Conservation (phyloP, 2,329 filamentous ascomycete genomes). For the Acrocalymma vagum region DNA sequence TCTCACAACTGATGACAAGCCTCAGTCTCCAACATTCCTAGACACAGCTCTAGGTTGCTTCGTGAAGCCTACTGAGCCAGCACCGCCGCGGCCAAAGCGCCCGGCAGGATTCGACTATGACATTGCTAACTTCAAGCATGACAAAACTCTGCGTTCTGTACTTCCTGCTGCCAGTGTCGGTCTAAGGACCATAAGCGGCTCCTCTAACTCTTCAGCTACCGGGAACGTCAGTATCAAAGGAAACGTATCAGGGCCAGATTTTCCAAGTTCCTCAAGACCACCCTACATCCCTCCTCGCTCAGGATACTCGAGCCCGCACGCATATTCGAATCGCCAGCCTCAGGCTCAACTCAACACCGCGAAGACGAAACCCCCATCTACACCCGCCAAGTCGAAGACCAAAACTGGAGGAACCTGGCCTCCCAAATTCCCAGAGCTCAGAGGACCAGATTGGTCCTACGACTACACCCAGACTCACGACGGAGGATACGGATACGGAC, state of each 20-base stretch:
- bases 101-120: conserved; percentile 24
- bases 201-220: conserved; percentile 5
- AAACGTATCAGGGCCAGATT: conserved; percentile 19
- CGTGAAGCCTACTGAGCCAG: conserved; percentile 16
- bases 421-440: too few species aligned
- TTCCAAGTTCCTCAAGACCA: too few species aligned
- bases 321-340: too few species aligned
- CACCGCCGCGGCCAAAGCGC: conserved; percentile 23
- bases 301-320: too few species aligned
- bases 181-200: conserved; percentile 17
- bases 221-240: conserved; percentile 15
- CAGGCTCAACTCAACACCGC: too few species aligned
- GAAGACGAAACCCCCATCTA: too few species aligned
- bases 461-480: too few species aligned
- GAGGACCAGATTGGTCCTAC: too few species aligned
- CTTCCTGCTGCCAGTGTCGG: conserved; percentile 9
- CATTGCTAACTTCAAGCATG: conserved; percentile 22
- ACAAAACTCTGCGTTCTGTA: conserved; percentile 20
- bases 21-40: conserved; percentile 7
- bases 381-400: too few species aligned
- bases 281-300: conserved; percentile 18
- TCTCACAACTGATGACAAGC: conserved; percentile 11
- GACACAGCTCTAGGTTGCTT: conserved; percentile 14
- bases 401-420: too few species aligned
- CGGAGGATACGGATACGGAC: too few species aligned